These are phyloP conservation scores for Chalciporus sphaerocephalus DNA, from an alignment of 768 basidiomycete species.

Conservation along the genomic window DNA sequence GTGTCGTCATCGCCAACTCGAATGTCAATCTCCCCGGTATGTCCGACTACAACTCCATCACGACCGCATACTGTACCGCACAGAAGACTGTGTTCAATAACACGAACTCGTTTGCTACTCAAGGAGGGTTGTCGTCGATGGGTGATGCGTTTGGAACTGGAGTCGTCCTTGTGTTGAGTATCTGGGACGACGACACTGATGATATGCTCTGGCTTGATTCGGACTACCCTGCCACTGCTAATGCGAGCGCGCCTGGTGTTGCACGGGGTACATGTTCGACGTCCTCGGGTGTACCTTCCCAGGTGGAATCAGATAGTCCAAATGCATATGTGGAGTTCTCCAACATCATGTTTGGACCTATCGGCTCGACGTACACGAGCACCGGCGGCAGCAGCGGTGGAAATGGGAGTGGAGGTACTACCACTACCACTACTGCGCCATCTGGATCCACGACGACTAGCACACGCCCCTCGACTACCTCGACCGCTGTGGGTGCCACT, in stretches of 20 bases:
- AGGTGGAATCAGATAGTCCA: background rate
- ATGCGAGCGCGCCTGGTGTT: background rate
- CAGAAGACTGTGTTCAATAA: too few species aligned
- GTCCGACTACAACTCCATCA: slow-evolving; percentile 42
- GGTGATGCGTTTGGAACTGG: too few species aligned
- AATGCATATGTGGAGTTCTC: background rate
- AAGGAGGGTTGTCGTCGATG: too few species aligned
- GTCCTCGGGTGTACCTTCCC: background rate
- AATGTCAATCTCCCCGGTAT: slow-evolving; percentile 44
- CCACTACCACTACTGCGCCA: background rate
- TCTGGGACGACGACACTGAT: too few species aligned
- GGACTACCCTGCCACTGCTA: too few species aligned
- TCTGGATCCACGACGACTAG: background rate
- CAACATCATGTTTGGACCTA: background rate
- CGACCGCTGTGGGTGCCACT: background rate
- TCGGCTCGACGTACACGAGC: background rate
- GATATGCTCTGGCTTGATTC: too few species aligned
- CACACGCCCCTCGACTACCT: background rate
- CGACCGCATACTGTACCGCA: slow-evolving; percentile 5
- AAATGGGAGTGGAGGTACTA: too few species aligned
- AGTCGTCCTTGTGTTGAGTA: too few species aligned
- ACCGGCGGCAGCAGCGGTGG: background rate
- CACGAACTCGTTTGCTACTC: too few species aligned
- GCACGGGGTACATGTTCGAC: background rate
- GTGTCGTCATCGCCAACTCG: slow-evolving; percentile 49